Evolutionary conservation across 2,329 filamentous ascomycete species (phyloP), one percentile per base, ranked within the genome.

Genomic region (Lecanicillium sp.): DNA sequence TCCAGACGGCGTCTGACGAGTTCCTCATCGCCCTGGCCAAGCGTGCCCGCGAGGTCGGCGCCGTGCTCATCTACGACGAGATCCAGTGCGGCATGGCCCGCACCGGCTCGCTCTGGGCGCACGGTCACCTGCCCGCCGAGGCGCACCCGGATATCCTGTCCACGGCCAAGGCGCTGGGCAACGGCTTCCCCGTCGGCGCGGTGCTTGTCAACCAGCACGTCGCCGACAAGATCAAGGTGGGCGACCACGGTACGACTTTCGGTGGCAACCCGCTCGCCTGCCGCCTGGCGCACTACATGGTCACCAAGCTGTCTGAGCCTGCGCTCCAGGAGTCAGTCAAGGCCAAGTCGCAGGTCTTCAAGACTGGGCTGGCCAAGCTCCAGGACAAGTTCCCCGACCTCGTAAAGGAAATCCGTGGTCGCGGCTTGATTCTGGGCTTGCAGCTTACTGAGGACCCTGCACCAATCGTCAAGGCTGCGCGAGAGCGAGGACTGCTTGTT

Each of bases 91-190:
- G 92, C 38, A 71, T 98, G 25, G 79, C 81, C 18, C 81, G 92
- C 37, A 97, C 92, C 2, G 92, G 92, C 27, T 74, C 71, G 11
- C 73, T 98, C 52, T 98, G 92, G 92, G 92, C 92, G 1, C 90
- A 98, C 56, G 72, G 72, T 10, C 69, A 72, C 42, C 72, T 92
- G 17, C 83, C 86, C 27, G 67, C 72, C 50, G 81, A 85, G 47
- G 87, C 88, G 2, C 92, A 98, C 57, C 92, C 92, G 6, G 92
- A 98, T 54, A 82, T 98, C 48, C 65, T 98, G 46, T 96, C 90
- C 12, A 90, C 86, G 1, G 92, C 92, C 41, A 98, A 98, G 68
- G 92, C 92, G 1, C 79, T 98, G 3, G 92, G 92, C 13, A 98
- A 98, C 55, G 92, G 92, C 5, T 90, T 96, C 61, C 92, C 92